Base-by-base conservation (phyloP, 768 basidiomycete genomes). In the Pisolithus sp. region DNA sequence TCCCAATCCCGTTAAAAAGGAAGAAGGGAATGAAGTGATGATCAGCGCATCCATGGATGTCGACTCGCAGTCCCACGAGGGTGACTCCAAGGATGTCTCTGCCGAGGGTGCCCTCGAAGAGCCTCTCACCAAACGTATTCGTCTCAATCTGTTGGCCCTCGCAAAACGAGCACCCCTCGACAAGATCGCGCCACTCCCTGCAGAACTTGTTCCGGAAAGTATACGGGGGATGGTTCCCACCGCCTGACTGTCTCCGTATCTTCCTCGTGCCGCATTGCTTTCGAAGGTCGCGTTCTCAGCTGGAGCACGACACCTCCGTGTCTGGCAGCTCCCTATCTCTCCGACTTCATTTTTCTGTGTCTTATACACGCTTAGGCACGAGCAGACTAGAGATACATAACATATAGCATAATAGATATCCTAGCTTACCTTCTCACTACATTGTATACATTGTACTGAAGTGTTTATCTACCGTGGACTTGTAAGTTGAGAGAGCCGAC, bases 131-230 rank as follows among this genome's bases (percentile, higher is more conserved):
- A 76, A 77, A 49, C 76, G 81, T 49, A 69, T 89, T 46, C 76
- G 88, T 37, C 71, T 90, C 56, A 89, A 88, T 62, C 71, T 91
- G 26, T 74, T 91, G 24, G 86, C 87, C 2, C 72, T 91, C 31
- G 84, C 85, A 51, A 88, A 89, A 62, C 77, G 86, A 6, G 86
- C 86, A 9, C 89, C 89, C 2, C 61, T 89, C 54, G 84, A 87
- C 58, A 81, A 76, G 52, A 84, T 88, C 49, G 82, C 82, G 15
- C 73, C 73, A 28, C 62, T 88, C 38, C 84, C 84, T 8, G 70
- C 76, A 39, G 81, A 84, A 42, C 64, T 88, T 44, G 83, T 87
- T 2, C 85, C 83, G 2, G 80, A 81, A 57, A 74, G 79, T 58
- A 79, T 87, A 49, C 74, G 83, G 46, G 73, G 75, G 57, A 77